A percentile compares a stretch with the other conserved stretches of the same genome.
These are phyloP conservation scores for Apiotrichum sp. DNA, from an alignment of 1,284 basidiomycete genomes.

Conservation along the genomic window DNA sequence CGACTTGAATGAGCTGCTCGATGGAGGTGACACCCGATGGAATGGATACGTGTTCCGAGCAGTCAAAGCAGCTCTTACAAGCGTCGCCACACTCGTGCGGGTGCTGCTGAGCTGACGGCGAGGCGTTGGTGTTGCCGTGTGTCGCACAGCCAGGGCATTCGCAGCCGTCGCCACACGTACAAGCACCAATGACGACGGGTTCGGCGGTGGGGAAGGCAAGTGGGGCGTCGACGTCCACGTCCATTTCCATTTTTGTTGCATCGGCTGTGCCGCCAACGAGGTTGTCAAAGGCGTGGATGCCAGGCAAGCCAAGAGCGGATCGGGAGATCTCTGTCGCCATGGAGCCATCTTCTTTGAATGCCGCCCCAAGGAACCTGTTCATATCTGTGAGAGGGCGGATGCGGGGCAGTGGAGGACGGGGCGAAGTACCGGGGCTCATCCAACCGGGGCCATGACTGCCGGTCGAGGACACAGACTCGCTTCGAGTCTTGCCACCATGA, in stretches of 20 bases:
- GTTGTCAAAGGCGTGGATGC: constrained; percentile 36
- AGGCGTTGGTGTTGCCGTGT: constrained; percentile 26
- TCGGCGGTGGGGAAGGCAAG: constrained; percentile 40
- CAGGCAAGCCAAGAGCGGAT: constrained; percentile 37
- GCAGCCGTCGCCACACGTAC: constrained; percentile 46
- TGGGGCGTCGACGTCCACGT: constrained; percentile 29
- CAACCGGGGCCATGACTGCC: neutral
- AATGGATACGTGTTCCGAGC: constrained; percentile 36
- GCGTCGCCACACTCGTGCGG: constrained; percentile 30
- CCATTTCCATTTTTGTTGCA: constrained; percentile 45
- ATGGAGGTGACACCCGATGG: constrained; percentile 44
- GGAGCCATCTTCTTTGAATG: constrained; percentile 37
- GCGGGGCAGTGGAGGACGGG: constrained; percentile 9
- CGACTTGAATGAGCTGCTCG: constrained; percentile 41
- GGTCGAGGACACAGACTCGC: constrained; percentile 13
- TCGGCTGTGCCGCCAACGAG: constrained; percentile 22
- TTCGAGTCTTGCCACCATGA: constrained; percentile 16
- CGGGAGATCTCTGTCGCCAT: constrained; percentile 33
- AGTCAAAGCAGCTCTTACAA: constrained; percentile 41
- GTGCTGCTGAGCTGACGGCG: constrained; percentile 38
- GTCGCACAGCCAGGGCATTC: constrained; percentile 45
- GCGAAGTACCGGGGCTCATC: constrained; percentile 1
- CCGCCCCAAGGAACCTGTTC: constrained; percentile 34
- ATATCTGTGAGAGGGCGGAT: constrained; percentile 39
- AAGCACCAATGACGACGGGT: constrained; percentile 41